A percentile compares a stretch with the other conserved stretches of the same genome.
Conservation (phyloP, 805 yeast genomes). For the Limtongia smithiae region DNA sequence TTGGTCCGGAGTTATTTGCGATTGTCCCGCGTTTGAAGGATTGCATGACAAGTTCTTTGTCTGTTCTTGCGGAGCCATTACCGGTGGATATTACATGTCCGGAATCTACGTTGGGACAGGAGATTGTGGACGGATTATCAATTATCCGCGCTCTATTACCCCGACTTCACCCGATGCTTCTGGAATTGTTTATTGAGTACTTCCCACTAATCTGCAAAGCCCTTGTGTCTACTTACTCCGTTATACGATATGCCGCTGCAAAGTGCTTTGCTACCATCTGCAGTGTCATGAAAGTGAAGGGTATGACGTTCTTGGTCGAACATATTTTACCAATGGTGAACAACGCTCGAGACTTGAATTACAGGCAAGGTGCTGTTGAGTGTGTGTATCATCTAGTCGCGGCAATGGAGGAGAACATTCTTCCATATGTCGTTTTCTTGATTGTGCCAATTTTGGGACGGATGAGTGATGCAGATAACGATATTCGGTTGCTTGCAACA, state of each 20-base stretch:
- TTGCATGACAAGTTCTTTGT: conserved; percentile 64
- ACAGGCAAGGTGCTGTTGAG: conserved; percentile 93
- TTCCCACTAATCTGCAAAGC: conserved; percentile 52
- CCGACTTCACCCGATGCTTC: conserved; percentile 49
- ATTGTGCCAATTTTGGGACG: conserved; percentile 96
- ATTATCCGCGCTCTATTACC: conserved; percentile 72
- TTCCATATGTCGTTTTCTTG: conserved; percentile 92
- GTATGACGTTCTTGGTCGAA: conserved; percentile 77
- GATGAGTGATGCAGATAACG: conserved; percentile 92
- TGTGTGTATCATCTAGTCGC: conserved; percentile 78
- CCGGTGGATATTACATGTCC: conserved; percentile 40
- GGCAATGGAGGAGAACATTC: conserved; percentile 80
- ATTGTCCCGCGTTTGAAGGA: conserved; percentile 63
- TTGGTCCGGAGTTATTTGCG: conserved; percentile 53
- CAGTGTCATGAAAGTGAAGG: conserved; percentile 59
- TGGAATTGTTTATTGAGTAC: conserved; percentile 48
- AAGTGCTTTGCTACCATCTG: conserved; percentile 82
- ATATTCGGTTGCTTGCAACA: conserved; percentile 85
- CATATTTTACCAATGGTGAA: conserved; percentile 73
- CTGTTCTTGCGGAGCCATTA: conserved; percentile 35
- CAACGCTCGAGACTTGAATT: conserved; percentile 63
- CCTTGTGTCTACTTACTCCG: conserved; percentile 68
- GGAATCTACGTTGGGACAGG: conserved; percentile 59
- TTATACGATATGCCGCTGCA: conserved; percentile 84
- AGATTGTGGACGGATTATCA: conserved; percentile 81